Conservation (phyloP, 441 rosid species). For the Biscutella laevigata region DNA sequence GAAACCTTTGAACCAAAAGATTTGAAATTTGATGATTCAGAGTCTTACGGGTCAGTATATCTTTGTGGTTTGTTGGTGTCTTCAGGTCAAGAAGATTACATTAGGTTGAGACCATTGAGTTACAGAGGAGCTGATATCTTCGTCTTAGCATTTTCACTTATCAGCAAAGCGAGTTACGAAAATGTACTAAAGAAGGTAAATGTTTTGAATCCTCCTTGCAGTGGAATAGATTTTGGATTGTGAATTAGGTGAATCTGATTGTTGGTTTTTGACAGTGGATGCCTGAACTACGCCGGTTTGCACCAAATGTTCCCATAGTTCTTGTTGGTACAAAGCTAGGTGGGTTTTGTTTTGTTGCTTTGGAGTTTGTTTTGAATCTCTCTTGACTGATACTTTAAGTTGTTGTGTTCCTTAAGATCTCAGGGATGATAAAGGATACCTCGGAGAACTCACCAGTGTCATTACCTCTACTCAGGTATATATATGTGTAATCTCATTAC, state of each 20-base stretch:
- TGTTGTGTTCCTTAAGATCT: slow-evolving; percentile 43
- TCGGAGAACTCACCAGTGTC: slow-evolving; percentile 55
- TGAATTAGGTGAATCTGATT: not conserved
- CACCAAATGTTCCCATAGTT: slow-evolving; percentile 87
- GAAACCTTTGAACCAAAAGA: not conserved
- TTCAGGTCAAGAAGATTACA: slow-evolving; percentile 93
- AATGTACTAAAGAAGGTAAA: slow-evolving; percentile 90
- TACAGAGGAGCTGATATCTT: slow-evolving; percentile 93
- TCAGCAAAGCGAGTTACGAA: slow-evolving; percentile 91
- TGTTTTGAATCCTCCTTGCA: not conserved
- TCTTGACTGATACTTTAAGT: not conserved
- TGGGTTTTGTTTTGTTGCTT: slow-evolving; percentile 13
- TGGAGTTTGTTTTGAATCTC: not conserved
- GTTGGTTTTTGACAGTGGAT: slow-evolving; percentile 59
- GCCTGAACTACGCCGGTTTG: slow-evolving; percentile 92
- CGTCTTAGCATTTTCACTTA: slow-evolving; percentile 81
- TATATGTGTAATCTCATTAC: not conserved
- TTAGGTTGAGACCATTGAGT: slow-evolving; percentile 93
- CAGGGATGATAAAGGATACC: slow-evolving; percentile 68
- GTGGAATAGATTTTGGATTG: not conserved
- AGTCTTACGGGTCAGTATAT: not conserved
- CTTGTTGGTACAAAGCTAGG: slow-evolving; percentile 93
- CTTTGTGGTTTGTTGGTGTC: slow-evolving; percentile 6
- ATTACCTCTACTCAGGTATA: slow-evolving; percentile 76
- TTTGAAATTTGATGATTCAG: not conserved